Evolutionary conservation across 75 land plant genomes (phyloP).

Genomic region (Picea glauca): DNA sequence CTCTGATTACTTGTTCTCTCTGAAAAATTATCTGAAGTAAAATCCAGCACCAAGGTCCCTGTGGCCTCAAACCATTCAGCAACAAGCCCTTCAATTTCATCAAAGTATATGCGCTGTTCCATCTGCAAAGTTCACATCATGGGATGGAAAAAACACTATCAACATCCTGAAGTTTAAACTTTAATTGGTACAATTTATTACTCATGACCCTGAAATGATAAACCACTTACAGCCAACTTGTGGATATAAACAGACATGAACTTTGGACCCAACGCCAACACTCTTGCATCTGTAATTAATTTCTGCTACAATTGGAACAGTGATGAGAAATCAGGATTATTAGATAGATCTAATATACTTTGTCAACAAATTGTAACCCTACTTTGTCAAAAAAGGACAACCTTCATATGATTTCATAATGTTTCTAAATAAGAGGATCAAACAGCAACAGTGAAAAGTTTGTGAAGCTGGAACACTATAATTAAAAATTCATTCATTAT

Average conservation of each 20-base stretch:
- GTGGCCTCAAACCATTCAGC: slow-evolving; percentile 91
- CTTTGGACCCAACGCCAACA: slow-evolving; percentile 85
- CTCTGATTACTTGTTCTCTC: slow-evolving; percentile 26
- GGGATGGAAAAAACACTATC: not conserved
- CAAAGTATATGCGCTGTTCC: slow-evolving; percentile 89
- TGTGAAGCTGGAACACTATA: no score
- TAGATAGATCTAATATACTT: not conserved
- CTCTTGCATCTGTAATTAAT: slow-evolving; percentile 80
- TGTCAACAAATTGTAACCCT: not conserved
- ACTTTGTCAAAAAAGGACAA: no score
- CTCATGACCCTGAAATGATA: not conserved
- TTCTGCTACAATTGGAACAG: slow-evolving; percentile 34
- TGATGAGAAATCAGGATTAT: not conserved
- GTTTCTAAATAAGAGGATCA: no score
- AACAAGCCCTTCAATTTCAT: slow-evolving; percentile 72
- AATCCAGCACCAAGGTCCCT: slow-evolving; percentile 66
- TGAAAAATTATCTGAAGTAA: slow-evolving; percentile 20
- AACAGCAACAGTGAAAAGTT: no score
- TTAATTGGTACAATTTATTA: not conserved
- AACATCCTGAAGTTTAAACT: not conserved
- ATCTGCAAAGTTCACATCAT: slow-evolving; percentile 44
- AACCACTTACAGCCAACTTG: slow-evolving; percentile 62
- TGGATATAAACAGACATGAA: slow-evolving; percentile 85
- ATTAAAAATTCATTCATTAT: no score
- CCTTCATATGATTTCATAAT: no score